phyloP scores from a whole-genome alignment of 305 asterid genomes.

The Fraxinus angustifolia region DNA sequence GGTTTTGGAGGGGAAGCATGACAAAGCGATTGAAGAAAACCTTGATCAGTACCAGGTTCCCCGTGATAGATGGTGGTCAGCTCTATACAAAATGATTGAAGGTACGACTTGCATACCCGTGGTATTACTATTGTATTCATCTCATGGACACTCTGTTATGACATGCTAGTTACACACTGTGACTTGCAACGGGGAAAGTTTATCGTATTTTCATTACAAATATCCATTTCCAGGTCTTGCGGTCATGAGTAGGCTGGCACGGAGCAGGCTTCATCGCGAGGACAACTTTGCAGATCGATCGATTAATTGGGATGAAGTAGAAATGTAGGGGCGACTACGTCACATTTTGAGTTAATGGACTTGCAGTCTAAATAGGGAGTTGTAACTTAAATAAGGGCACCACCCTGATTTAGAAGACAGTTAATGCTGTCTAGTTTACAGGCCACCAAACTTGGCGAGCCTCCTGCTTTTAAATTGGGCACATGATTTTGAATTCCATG shows the following conservation, averaged over 20 bases:
- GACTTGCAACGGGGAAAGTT: background rate
- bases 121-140: background rate
- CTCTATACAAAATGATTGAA: conserved; percentile 79
- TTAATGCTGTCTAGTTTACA: background rate
- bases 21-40: conserved; percentile 63
- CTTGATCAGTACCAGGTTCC: conserved; percentile 68
- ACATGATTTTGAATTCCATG: background rate
- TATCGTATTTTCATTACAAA: background rate
- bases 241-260: conserved; percentile 67
- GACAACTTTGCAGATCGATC: conserved; percentile 55
- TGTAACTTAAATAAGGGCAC: background rate
- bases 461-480: background rate
- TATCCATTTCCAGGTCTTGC: conserved; percentile 48
- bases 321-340: conserved; percentile 35
- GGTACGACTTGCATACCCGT: conserved; percentile 37
- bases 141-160: background rate
- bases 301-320: conserved; percentile 73
- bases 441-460: background rate
- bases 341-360: background rate
- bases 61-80: conserved; percentile 82
- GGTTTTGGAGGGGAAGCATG: conserved; percentile 87
- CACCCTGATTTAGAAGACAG: background rate
- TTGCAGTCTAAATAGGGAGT: background rate
- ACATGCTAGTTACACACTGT: background rate
- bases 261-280: conserved; percentile 50